Evolutionary conservation across 2,329 filamentous ascomycete species (phyloP).

Genomic region (Alternaria arborescens): DNA sequence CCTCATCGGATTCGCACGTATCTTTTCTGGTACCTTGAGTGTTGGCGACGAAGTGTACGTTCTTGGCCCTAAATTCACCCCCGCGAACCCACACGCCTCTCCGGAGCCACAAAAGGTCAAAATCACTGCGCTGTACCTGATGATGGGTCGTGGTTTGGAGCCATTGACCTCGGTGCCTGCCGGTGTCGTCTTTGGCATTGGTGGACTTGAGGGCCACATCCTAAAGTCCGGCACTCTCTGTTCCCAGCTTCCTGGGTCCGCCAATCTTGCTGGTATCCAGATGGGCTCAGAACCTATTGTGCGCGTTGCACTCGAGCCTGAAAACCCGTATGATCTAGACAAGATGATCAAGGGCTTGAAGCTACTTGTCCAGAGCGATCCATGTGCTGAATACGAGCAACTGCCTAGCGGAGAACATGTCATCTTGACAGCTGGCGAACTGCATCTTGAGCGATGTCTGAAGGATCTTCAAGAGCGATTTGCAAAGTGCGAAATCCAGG

Average conservation of each 20-base stretch:
- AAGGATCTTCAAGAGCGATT: constrained; percentile 94
- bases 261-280: constrained; percentile 88
- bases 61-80: constrained; percentile 90
- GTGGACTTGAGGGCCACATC: constrained; percentile 89
- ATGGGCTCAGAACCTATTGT: constrained; percentile 90
- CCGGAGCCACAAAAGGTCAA: constrained; percentile 83
- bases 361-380: constrained; percentile 91
- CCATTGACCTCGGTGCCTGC: constrained; percentile 84
- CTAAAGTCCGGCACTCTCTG: constrained; percentile 95
- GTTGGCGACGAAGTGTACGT: constrained; percentile 94
- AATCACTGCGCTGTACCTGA: constrained; percentile 87
- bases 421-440: constrained; percentile 88
- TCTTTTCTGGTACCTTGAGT: constrained; percentile 88
- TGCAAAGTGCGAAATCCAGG: constrained; percentile 92
- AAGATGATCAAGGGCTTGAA: constrained; percentile 93
- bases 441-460: constrained; percentile 92
- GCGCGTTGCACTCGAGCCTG: constrained; percentile 91
- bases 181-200: constrained; percentile 94
- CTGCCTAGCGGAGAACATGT: constrained; percentile 95
- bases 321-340: constrained; percentile 86
- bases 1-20: constrained; percentile 90
- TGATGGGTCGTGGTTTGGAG: constrained; percentile 93
- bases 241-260: constrained; percentile 82
- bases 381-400: constrained; percentile 94
- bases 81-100: constrained; percentile 73